Evolutionary conservation across 805 yeast genomes (phyloP).

Genomic region (Candida caryicola): DNA sequence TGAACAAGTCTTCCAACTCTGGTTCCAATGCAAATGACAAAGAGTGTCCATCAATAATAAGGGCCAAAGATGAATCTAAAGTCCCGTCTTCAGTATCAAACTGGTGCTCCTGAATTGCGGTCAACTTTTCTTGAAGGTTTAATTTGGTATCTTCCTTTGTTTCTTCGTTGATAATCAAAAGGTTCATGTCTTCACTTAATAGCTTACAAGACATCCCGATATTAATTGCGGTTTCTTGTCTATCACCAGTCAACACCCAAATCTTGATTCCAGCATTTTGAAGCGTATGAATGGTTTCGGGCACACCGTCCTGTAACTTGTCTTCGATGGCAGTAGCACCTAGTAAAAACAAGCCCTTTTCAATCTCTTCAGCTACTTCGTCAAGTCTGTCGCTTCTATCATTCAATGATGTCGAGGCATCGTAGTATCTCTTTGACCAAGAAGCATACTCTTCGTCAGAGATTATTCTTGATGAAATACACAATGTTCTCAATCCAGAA

Average conservation of each 20-base stretch:
- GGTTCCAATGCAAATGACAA: conserved; percentile 80
- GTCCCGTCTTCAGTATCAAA: conserved; percentile 60
- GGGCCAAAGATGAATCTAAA: conserved; percentile 67
- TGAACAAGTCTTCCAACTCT: conserved; percentile 71
- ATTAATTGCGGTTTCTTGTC: conserved; percentile 97
- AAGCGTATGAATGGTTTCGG: conserved; percentile 91
- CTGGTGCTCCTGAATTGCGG: conserved; percentile 68
- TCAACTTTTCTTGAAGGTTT: conserved; percentile 71
- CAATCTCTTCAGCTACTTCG: conserved; percentile 86
- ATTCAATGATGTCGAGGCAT: conserved; percentile 79
- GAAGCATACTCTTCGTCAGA: conserved; percentile 70
- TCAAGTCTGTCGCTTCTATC: conserved; percentile 76
- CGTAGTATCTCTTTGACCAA: conserved; percentile 68
- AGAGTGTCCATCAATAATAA: conserved; percentile 93
- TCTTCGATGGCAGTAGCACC: conserved; percentile 99
- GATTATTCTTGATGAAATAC: conserved; percentile 82
- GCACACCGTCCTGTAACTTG: conserved; percentile 96
- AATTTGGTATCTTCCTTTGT: conserved; percentile 69
- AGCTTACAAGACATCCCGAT: conserved; percentile 98
- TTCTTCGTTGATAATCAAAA: conserved; percentile 85
- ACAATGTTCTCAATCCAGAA: conserved; percentile 91
- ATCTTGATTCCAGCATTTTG: conserved; percentile 96
- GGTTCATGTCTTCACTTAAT: conserved; percentile 92
- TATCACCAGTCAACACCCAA: conserved; percentile 98
- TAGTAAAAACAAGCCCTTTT: conserved; percentile 68